Base-by-base conservation (phyloP, 1,139 yeast genomes). In the Suhomyces kunorum region DNA sequence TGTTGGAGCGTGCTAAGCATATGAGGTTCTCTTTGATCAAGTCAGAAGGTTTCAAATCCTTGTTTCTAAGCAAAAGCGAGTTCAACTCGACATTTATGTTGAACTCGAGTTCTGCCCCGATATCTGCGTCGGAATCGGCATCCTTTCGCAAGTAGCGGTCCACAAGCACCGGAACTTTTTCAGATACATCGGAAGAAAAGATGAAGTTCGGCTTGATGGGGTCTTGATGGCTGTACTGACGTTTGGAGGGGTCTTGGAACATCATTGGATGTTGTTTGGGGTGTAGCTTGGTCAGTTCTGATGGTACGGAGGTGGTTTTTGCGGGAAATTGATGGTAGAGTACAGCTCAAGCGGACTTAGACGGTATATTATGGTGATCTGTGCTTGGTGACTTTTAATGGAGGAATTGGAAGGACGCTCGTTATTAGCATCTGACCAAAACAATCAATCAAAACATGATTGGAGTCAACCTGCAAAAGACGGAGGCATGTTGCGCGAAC, bases 151-250 rank as follows among this genome's bases (percentile, higher is more conserved):
- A 33, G 24, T 39, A 43, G 4, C 37, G 13, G 13, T 36, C 35
- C 11, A 44, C 45, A 9, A 44, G 31, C 12, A 13, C n/a, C 32
- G 43, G 39, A 5, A 62, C 50, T 39, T 56, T 56, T 18, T 54
- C 55, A 0, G 61, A 56, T 8, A 71, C 61, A 43, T 71, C 69
- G 9, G 74, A 68, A 6, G 71, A 61, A 44, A 66, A 67, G 20
- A 71, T 53, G 43, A 70, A 66, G 49, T 68, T 70, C 28, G 77
- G 77, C 45, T 63, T 64, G 38, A 61, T 53, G 4, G 59, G 54
- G 50, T 69, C 73, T 28, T 46, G 48, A 26, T 32, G 28, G 20
- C 32, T 42, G 32, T 42, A 39, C 12, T 37, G 49, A 27, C 28
- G 32, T 20, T 40, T 42, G 30, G 28, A 28, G 9, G 30, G 34